phyloP scores from a whole-genome alignment of 2,329 filamentous ascomycete genomes.

The Diaporthe citri region DNA sequence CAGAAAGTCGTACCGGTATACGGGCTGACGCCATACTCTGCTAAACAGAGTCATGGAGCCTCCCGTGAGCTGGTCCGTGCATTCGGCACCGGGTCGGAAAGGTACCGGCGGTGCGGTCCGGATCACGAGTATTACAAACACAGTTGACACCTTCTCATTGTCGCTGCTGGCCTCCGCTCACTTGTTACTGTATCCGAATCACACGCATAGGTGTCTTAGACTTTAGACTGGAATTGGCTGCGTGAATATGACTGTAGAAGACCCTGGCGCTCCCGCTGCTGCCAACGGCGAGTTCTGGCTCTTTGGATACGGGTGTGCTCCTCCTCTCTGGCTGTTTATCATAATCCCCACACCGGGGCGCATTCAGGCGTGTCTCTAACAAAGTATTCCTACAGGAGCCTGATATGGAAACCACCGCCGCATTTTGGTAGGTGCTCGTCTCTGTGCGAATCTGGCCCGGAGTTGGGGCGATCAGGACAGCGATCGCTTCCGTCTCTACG shows the following conservation, averaged over 20 bases:
- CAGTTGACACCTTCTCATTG: constrained; percentile 1
- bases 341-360: background rate
- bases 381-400: constrained; percentile 69
- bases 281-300: constrained; percentile 84
- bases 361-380: background rate
- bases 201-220: background rate
- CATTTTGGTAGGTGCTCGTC: constrained; percentile 79
- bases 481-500: too few relatives aligned
- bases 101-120: constrained; percentile 11
- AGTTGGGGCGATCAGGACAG: background rate
- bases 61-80: constrained; percentile 19
- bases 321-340: constrained; percentile 18
- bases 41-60: background rate
- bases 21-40: background rate
- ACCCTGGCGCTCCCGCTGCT: constrained; percentile 44
- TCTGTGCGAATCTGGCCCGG: constrained; percentile 16
- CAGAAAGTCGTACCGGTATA: background rate
- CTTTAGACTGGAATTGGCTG: background rate
- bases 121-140: constrained; percentile 15
- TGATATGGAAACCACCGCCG: constrained; percentile 98
- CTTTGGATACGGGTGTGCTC: constrained; percentile 88
- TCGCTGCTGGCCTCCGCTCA: background rate
- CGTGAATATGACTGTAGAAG: constrained; percentile 53
- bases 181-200: background rate
- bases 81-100: background rate